These are phyloP conservation scores for Porphyrellus sp. DNA, from an alignment of 1,284 basidiomycete genomes.

Conservation along the genomic window DNA sequence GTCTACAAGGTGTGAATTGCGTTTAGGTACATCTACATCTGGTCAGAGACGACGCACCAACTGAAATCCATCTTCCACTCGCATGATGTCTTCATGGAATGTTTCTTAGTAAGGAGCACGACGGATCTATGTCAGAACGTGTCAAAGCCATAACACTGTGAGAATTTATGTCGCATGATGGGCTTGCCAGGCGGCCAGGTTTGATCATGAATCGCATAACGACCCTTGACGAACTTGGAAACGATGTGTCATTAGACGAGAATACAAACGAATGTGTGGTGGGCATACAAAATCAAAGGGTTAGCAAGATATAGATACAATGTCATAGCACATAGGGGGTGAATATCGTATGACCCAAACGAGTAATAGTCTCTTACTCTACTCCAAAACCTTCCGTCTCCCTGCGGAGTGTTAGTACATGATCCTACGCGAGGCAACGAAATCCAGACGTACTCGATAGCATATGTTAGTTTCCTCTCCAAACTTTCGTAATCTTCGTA, in stretches of 20 bases:
- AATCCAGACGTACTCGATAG: slow-evolving; percentile 72
- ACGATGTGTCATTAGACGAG: too few relatives aligned
- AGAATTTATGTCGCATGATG: too few relatives aligned
- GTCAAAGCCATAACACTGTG: too few relatives aligned
- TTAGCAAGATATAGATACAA: slow-evolving; percentile 18
- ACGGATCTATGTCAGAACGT: too few relatives aligned
- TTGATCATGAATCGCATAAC: not conserved
- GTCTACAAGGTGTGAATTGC: slow-evolving; percentile 25
- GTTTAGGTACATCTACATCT: not conserved
- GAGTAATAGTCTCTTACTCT: slow-evolving; percentile 19
- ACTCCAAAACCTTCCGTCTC: slow-evolving; percentile 60
- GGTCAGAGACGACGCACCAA: slow-evolving; percentile 37
- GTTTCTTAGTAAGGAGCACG: too few relatives aligned
- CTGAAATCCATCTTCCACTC: slow-evolving; percentile 64
- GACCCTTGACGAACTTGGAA: not conserved
- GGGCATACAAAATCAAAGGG: slow-evolving; percentile 3
- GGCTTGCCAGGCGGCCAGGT: too few relatives aligned
- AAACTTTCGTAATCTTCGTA: slow-evolving; percentile 89
- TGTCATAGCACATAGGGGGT: not conserved
- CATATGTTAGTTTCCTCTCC: slow-evolving; percentile 86
- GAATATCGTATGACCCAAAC: slow-evolving; percentile 5
- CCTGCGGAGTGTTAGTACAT: slow-evolving; percentile 32
- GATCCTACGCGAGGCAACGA: not conserved
- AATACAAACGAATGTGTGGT: not conserved
- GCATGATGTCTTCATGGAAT: slow-evolving; percentile 40